These are phyloP conservation scores for Croton setiger DNA, from an alignment of 441 rosid species.

Conservation along the genomic window DNA sequence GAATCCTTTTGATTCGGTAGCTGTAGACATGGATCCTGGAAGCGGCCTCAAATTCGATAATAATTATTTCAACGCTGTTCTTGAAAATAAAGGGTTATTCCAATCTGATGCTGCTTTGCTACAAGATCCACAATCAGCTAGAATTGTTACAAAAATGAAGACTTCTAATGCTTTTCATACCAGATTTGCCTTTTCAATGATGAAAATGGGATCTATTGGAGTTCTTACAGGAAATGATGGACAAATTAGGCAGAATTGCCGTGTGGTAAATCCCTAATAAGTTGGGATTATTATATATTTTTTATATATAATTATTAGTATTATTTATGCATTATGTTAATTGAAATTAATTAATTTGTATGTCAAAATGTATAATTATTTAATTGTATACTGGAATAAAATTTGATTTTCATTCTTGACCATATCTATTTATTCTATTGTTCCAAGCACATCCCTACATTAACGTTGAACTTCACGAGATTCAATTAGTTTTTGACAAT, in stretches of 20 bases:
- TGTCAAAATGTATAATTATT: too few species aligned
- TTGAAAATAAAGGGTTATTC: constrained; percentile 12
- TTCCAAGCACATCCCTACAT: too few species aligned
- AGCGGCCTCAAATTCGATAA: constrained; percentile 1
- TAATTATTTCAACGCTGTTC: background rate
- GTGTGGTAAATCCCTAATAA: too few species aligned
- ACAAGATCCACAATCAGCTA: background rate
- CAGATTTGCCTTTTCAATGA: constrained; percentile 23
- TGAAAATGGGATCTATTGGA: constrained; percentile 26
- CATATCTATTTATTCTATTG: too few species aligned
- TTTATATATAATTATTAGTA: too few species aligned
- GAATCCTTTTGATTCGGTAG: background rate
- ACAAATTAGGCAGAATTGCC: constrained; percentile 29
- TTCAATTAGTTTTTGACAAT: too few species aligned
- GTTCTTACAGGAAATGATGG: constrained; percentile 25
- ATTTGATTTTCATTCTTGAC: too few species aligned
- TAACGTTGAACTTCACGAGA: too few species aligned
- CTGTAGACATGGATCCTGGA: constrained; percentile 14
- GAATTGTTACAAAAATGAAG: background rate
- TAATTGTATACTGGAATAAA: too few species aligned
- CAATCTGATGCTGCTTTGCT: constrained; percentile 28
- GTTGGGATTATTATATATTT: too few species aligned
- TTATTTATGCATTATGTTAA: too few species aligned
- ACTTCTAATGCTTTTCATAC: constrained; percentile 17
- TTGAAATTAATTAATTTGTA: too few species aligned